Evolutionary conservation across 805 yeast species (phyloP).

Genomic region (Ogataea corticis): DNA sequence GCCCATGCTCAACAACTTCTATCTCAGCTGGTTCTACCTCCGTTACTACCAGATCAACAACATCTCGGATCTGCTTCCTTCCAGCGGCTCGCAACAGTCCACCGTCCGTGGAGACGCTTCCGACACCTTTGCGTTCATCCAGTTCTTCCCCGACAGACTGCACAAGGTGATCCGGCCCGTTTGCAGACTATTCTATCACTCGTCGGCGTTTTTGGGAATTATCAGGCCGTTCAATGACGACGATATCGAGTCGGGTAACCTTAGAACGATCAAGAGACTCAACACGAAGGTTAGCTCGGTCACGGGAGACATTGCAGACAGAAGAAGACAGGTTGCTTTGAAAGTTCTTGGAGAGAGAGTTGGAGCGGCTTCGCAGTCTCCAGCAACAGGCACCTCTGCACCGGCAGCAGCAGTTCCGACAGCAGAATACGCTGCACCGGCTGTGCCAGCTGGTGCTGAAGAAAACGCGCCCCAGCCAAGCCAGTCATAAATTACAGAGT

Average conservation of each 20-base stretch:
- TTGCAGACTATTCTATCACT: constrained; percentile 44
- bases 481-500: not conserved
- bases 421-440: not conserved
- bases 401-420: not conserved
- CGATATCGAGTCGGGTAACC: constrained; percentile 71
- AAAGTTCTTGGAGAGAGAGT: constrained; percentile 65
- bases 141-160: constrained; percentile 74
- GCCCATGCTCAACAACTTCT: constrained; percentile 59
- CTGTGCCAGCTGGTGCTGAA: not conserved
- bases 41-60: constrained; percentile 68
- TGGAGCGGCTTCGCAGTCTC: constrained; percentile 4
- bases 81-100: constrained; percentile 19
- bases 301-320: constrained; percentile 57
- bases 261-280: constrained; percentile 66
- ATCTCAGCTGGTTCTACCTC: constrained; percentile 72
- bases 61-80: constrained; percentile 29
- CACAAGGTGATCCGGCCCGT: constrained; percentile 54
- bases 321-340: constrained; percentile 75
- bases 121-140: constrained; percentile 79
- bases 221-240: constrained; percentile 65
- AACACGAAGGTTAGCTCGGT: constrained; percentile 28
- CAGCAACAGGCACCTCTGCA: not conserved
- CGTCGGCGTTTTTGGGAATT: constrained; percentile 45
- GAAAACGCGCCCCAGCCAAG: not conserved
- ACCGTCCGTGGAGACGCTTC: constrained; percentile 79